Evolutionary conservation across 495 filamentous ascomycete genomes (phyloP).

Genomic region (Xylaria castorea): DNA sequence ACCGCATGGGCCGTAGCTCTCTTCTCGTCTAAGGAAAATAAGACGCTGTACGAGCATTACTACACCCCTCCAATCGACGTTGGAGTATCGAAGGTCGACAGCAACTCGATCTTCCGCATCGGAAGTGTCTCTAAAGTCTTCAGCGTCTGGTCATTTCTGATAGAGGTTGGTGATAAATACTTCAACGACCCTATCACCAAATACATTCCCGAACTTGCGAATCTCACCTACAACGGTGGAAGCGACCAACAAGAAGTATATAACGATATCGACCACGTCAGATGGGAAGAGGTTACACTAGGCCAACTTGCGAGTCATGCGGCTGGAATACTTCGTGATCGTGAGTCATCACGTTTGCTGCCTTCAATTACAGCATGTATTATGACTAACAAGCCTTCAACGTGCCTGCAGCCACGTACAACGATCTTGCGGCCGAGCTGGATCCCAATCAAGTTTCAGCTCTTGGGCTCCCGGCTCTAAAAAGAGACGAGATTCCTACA

Average conservation of each 20-base stretch:
- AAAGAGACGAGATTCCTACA: neutral
- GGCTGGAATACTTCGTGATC: slow-evolving; percentile 23
- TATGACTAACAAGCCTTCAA: neutral
- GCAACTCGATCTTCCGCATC: slow-evolving; percentile 51
- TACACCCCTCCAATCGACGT: slow-evolving; percentile 15
- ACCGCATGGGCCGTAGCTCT: slow-evolving; percentile 44
- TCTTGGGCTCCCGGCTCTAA: slow-evolving; percentile 8
- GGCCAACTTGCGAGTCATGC: slow-evolving; percentile 19
- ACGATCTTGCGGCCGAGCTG: slow-evolving; percentile 3
- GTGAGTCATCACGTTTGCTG: slow-evolving; percentile 3
- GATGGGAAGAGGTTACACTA: slow-evolving; percentile 59
- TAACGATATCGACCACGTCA: slow-evolving; percentile 18
- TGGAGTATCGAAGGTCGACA: slow-evolving; percentile 45
- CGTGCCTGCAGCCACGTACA: slow-evolving; percentile 2
- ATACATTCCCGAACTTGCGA: slow-evolving; percentile 44
- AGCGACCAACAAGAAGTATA: neutral
- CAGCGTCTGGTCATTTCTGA: slow-evolving; percentile 45
- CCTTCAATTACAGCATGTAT: neutral
- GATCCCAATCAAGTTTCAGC: neutral
- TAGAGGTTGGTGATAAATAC: slow-evolving; percentile 41
- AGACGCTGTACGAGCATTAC: slow-evolving; percentile 34
- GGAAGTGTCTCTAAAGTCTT: slow-evolving; percentile 56
- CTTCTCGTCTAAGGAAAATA: slow-evolving; percentile 41
- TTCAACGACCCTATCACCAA: slow-evolving; percentile 54
- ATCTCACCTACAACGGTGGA: neutral